phyloP scores from a whole-genome alignment of 352 stramenopile species.

The Phytopythium boreale region DNA sequence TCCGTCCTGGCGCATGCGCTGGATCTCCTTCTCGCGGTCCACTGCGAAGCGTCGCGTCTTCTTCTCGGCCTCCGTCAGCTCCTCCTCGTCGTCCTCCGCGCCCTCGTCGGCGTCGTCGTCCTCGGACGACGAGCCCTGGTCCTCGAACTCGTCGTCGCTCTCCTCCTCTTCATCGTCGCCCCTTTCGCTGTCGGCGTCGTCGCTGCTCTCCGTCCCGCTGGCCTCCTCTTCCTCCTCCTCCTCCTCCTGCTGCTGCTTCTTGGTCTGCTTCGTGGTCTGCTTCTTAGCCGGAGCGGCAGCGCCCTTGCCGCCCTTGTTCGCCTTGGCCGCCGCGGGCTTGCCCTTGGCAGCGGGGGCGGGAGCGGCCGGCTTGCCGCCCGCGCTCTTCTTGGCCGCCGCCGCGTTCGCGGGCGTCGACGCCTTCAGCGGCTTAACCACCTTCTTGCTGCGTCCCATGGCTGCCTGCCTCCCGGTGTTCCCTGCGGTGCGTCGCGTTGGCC shows the following conservation, averaged over 20 bases:
- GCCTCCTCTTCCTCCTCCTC: constrained; percentile 32
- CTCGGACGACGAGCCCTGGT: constrained; percentile 84
- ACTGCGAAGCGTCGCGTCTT: constrained; percentile 73
- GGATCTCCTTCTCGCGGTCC: constrained; percentile 71
- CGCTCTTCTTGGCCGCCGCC: constrained; percentile 2
- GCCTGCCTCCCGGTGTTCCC: background rate
- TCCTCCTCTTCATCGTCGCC: constrained; percentile 45
- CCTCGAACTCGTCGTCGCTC: constrained; percentile 73
- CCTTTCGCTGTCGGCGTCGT: constrained; percentile 43
- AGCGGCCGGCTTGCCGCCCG: constrained; percentile 5
- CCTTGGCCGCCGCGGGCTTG: constrained; percentile 13
- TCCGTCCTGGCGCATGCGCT: constrained; percentile 83
- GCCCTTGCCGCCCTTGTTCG: background rate
- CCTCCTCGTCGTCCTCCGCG: constrained; percentile 63
- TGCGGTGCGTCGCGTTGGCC: constrained; percentile 6
- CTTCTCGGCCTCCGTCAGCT: constrained; percentile 79
- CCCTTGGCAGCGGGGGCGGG: constrained; percentile 17
- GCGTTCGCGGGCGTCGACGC: constrained; percentile 25
- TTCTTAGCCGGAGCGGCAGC: constrained; percentile 14
- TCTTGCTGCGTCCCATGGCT: constrained; percentile 38
- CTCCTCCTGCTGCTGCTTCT: constrained; percentile 13
- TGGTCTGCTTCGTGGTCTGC: constrained; percentile 10
- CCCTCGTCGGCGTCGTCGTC: constrained; percentile 61
- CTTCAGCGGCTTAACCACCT: constrained; percentile 31
- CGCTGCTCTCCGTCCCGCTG: constrained; percentile 58